Evolutionary conservation across 441 rosid species (phyloP).

Genomic region (Metrosideros polymorpha): DNA sequence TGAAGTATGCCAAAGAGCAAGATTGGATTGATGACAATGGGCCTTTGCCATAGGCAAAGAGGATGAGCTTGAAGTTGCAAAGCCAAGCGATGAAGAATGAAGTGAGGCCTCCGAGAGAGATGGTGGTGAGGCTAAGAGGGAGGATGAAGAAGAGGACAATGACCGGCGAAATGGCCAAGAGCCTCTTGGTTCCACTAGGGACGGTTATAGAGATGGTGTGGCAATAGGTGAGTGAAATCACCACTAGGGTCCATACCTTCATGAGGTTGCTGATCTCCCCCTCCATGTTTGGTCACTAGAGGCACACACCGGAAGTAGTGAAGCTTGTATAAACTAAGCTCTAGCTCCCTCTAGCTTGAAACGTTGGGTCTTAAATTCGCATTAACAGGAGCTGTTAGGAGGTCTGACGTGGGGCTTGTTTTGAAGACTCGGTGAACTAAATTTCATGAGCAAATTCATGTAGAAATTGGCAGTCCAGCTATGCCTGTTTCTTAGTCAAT

Average conservation of each 20-base stretch:
- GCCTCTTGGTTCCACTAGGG: background rate
- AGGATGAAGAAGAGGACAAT: background rate
- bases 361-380: background rate
- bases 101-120: slow-evolving; percentile 2
- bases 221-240: background rate
- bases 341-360: background rate
- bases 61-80: slow-evolving; percentile 12
- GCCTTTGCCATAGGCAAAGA: slow-evolving; percentile 5
- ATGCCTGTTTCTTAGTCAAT: background rate
- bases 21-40: background rate
- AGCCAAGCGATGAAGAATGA: slow-evolving; percentile 8
- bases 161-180: background rate
- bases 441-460: background rate
- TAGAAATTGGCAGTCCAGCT: background rate
- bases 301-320: background rate
- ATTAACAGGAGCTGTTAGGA: background rate
- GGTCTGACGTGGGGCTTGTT: background rate
- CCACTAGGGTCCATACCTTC: background rate
- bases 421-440: background rate
- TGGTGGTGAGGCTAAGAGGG: slow-evolving; percentile 6
- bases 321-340: background rate
- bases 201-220: background rate
- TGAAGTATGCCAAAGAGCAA: background rate
- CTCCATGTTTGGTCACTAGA: background rate
- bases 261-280: background rate